phyloP scores from a whole-genome alignment of 176 grass and related monocot species.

The Avena sativa region DNA sequence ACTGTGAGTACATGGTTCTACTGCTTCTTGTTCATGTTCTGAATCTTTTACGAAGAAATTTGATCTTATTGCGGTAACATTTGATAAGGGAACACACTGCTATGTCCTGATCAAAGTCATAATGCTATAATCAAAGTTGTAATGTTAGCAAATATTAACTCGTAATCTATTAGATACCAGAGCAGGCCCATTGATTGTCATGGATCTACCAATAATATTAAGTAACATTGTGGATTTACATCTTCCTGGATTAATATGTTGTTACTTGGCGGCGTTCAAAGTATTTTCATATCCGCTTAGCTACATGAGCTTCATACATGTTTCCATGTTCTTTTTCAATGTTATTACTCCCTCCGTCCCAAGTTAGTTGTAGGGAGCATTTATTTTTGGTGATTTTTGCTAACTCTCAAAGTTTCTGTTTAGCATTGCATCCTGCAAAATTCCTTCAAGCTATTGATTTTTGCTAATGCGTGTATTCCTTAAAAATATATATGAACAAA shows the following conservation, averaged over 20 bases:
- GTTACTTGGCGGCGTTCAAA: background rate
- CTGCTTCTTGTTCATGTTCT: conserved; percentile 20
- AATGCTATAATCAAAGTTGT: conserved; percentile 10
- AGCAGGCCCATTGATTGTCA: background rate
- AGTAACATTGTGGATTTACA: background rate
- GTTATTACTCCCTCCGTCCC: background rate
- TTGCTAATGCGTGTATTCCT: background rate
- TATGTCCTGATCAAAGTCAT: background rate
- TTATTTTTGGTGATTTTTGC: background rate
- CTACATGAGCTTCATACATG: background rate
- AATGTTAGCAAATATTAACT: conserved; percentile 3
- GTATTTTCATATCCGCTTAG: background rate
- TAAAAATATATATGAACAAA: background rate
- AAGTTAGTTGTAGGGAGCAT: background rate
- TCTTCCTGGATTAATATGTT: background rate
- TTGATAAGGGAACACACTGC: conserved; percentile 10
- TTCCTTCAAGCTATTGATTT: conserved; percentile 10
- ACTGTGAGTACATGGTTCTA: conserved; percentile 65
- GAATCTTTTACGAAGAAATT: conserved; percentile 22
- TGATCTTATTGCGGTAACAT: conserved; percentile 7
- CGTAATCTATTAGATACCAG: background rate
- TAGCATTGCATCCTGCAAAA: background rate
- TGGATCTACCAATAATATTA: background rate
- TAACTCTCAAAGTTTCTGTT: background rate
- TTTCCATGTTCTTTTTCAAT: background rate